Evolutionary conservation across 2,329 filamentous ascomycete genomes (phyloP).

Genomic region (Verticillium zaregamsianum): DNA sequence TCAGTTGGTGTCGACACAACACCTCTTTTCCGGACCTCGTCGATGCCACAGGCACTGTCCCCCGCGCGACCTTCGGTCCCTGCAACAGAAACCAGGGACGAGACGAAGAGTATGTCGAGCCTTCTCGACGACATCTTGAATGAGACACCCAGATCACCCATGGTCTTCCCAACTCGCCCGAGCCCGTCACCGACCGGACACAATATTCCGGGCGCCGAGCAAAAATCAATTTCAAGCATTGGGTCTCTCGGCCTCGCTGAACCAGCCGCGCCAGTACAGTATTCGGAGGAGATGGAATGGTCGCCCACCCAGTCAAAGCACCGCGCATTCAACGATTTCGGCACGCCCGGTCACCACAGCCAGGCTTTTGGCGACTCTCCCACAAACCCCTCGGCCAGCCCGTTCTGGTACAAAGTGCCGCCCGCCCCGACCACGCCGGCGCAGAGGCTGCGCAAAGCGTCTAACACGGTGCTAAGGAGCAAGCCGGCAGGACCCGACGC

Average conservation of each 20-base stretch:
- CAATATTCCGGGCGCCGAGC: conserved; percentile 7
- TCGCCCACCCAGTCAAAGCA: conserved; percentile 55
- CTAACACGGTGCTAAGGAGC: conserved; percentile 48
- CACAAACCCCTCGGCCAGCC: conserved; percentile 37
- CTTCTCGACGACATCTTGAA: conserved; percentile 40
- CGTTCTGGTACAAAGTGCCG: conserved; percentile 69
- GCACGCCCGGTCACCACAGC: conserved; percentile 33
- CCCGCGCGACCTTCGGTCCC: background rate
- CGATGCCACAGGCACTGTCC: background rate
- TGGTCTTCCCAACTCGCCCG: conserved; percentile 4
- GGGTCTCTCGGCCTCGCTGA: conserved; percentile 12
- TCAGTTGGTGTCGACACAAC: conserved; percentile 54
- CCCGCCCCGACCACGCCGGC: conserved; percentile 65
- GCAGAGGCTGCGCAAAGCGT: conserved; percentile 57
- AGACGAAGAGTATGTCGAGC: conserved; percentile 40
- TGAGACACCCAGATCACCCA: conserved; percentile 8
- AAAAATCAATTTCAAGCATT: conserved; percentile 3
- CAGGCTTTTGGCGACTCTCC: conserved; percentile 42
- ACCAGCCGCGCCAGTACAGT: conserved; percentile 20
- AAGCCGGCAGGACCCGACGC: conserved; percentile 40
- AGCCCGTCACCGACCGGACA: conserved; percentile 15
- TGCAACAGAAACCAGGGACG: conserved; percentile 13
- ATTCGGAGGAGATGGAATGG: conserved; percentile 70
- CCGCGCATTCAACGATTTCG: conserved; percentile 48
- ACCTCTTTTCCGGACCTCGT: conserved; percentile 41